A percentile compares a stretch with the other conserved stretches of the same genome.
phyloP scores from a whole-genome alignment of 768 basidiomycete species.

The Psilocybe tampanensis region DNA sequence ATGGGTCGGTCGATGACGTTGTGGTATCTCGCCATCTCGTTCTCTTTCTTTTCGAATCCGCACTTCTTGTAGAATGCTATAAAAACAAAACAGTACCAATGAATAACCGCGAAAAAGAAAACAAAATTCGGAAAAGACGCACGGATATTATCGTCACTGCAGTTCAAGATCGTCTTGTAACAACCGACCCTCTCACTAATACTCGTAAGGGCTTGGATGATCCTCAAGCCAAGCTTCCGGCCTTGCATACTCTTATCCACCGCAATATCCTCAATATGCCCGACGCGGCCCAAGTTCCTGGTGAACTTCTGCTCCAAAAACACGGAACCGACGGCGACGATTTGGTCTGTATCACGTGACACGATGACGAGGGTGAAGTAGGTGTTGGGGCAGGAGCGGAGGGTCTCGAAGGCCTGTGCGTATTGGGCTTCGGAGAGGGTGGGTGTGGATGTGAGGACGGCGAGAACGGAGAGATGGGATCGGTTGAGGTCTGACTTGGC shows the following conservation, averaged over 20 bases:
- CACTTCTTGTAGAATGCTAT: slow-evolving; percentile 97
- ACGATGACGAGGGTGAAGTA: slow-evolving; percentile 90
- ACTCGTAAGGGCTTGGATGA: slow-evolving; percentile 84
- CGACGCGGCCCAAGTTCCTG: slow-evolving; percentile 80
- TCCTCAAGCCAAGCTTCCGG: slow-evolving; percentile 83
- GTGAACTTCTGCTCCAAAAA: slow-evolving; percentile 96
- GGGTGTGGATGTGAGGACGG: slow-evolving; percentile 76
- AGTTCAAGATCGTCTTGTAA: slow-evolving; percentile 99
- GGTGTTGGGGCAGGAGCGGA: slow-evolving; percentile 55
- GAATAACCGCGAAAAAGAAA: no score
- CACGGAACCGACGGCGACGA: slow-evolving; percentile 83
- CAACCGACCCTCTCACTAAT: slow-evolving; percentile 81
- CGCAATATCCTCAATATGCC: slow-evolving; percentile 98
- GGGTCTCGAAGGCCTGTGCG: slow-evolving; percentile 64
- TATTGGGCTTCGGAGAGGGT: slow-evolving; percentile 66
- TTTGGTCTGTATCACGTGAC: slow-evolving; percentile 68
- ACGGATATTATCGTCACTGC: slow-evolving; percentile 91
- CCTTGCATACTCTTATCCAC: slow-evolving; percentile 90
- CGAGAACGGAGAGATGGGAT: slow-evolving; percentile 83
- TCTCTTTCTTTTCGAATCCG: slow-evolving; percentile 88
- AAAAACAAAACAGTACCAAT: slow-evolving; percentile 5
- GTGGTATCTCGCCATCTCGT: slow-evolving; percentile 76
- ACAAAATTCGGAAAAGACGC: slow-evolving; percentile 36
- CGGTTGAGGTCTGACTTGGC: slow-evolving; percentile 81
- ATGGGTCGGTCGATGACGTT: slow-evolving; percentile 13